A percentile compares a stretch with the other conserved stretches of the same genome.
Conservation (phyloP, 495 filamentous ascomycete species). For the Lasiosphaeria miniovina region DNA sequence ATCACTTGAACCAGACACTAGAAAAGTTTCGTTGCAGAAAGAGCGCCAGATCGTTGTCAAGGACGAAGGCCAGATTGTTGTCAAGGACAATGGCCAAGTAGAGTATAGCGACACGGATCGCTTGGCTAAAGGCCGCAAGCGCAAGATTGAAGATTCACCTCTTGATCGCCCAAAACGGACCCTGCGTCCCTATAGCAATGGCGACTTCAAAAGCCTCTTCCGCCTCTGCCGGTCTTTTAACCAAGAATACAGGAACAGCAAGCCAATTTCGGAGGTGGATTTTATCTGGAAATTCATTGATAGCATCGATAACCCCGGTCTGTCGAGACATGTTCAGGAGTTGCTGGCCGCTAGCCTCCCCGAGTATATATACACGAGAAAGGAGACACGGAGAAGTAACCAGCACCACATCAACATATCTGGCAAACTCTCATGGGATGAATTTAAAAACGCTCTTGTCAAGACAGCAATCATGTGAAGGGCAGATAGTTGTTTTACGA, state of each 20-base stretch:
- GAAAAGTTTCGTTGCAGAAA: neutral
- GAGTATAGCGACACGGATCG: no score
- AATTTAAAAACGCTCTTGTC: slow-evolving; percentile 10
- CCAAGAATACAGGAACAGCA: slow-evolving; percentile 17
- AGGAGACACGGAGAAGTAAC: slow-evolving; percentile 2
- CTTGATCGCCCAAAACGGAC: slow-evolving; percentile 1
- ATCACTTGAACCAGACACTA: neutral
- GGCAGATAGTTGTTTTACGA: no score
- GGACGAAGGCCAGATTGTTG: no score
- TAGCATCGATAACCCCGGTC: slow-evolving; percentile 16
- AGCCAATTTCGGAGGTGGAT: slow-evolving; percentile 19
- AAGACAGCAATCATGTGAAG: neutral
- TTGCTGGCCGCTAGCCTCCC: slow-evolving; percentile 17
- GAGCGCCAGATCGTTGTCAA: no score
- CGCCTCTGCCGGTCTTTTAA: slow-evolving; percentile 17
- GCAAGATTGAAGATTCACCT: neutral
- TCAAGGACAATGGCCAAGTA: neutral
- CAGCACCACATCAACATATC: slow-evolving; percentile 16
- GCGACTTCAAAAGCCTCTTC: slow-evolving; percentile 20
- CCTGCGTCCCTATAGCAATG: neutral
- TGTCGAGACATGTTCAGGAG: slow-evolving; percentile 25
- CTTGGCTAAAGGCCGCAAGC: slow-evolving; percentile 3
- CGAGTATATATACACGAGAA: slow-evolving; percentile 8
- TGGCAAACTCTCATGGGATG: slow-evolving; percentile 21
- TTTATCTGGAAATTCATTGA: slow-evolving; percentile 29